Evolutionary conservation across 148 eudicot species (phyloP), one percentile per base, ranked within the genome.

Genomic region (Rhododendron simsii): DNA sequence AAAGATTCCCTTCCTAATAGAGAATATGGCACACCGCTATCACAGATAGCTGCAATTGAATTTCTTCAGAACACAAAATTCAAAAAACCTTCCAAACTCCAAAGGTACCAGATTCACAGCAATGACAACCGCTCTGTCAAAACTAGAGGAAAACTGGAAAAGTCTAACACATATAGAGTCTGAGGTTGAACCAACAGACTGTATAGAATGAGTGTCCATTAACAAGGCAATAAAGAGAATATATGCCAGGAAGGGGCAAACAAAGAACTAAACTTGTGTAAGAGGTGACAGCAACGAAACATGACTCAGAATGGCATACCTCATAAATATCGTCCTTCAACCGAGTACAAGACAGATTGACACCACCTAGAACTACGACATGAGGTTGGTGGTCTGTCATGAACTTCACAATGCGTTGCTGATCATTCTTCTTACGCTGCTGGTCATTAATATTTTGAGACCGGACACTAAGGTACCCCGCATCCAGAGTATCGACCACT

Each of bases 321-420:
- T 95, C 98, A 85, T 94, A 95, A 71, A 98, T 94, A 89, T 95
- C 98, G 55, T 98, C 99, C 91, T 94, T 95, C 85, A 98, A 87
- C 83, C 93, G 88, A 18, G 96, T 91, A 83, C 99, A 98, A 59
- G 96, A 92, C 90, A 98, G 86, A 90, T 92, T 94, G 80, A 92
- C 93, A 87, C 98, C 99, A 84, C 99, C 99, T 67, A 98, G 89
- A 78, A 92, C 98, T 35, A 95, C 98, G n/a, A 94, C 96, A 84
- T 93, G 95, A 7, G 99, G 99, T 87, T 98, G 98, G 88, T 95
- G 98, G 65, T 98, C 99, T 84, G 93, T 94, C 98, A 98, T 93
- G 86, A 98, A 98, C 84, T 91, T 93, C 81, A 90, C 84, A 84
- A 98, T 93, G 23, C 91, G 91, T 88, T 95, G 95, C 93, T 94